Base-by-base conservation (phyloP, 805 yeast species). In the Monosporozyma solicola region DNA sequence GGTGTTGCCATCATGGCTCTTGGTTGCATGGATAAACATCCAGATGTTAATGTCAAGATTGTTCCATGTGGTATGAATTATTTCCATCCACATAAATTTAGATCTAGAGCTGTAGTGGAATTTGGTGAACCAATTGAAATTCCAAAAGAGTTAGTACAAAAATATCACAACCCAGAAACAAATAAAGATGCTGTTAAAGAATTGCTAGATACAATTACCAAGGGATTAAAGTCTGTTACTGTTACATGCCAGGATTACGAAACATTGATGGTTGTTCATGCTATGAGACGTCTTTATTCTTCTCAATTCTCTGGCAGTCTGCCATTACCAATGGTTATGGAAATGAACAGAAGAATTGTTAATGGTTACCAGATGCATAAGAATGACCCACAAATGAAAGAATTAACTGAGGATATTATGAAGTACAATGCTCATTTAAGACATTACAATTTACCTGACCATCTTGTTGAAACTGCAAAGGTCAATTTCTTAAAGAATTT, bases 1-100 rank as follows among this genome's bases (percentile, higher is more conserved):
- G 99, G 99, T 49, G 97, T 92, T 27, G 97, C 97, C 1, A 86
- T 92, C 53, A 94, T 92, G 98, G 99, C 98, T 0, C 74, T 94
- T 32, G 99, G 98, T 8, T 94, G 98, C 9, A 80, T 91, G 82
- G 86, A 83, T 25, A 76, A 80, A 55, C 79, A 87, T 60, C 89
- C 94, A 0, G 78, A 79, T 47, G 82, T 86, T 55, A 83, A 84
- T 53, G 92, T 92, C 3, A 83, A 84, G 61, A 88, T 92, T 59
- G 95, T 94, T 13, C 98, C 98, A 3, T 90, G 96, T 66, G 99
- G 99, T 44, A 85, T 94, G 92, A 92, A 92, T 70, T 92, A 92
- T 70, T 92, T 92, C 78, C 95, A 88, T 64, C 92, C 97, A 5
- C 95, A 92, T 72, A 90, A 87, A 67, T 92, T 94, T 72, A 79